phyloP scores from a whole-genome alignment of 805 yeast species.

The Metschnikowia bowlesiae region DNA sequence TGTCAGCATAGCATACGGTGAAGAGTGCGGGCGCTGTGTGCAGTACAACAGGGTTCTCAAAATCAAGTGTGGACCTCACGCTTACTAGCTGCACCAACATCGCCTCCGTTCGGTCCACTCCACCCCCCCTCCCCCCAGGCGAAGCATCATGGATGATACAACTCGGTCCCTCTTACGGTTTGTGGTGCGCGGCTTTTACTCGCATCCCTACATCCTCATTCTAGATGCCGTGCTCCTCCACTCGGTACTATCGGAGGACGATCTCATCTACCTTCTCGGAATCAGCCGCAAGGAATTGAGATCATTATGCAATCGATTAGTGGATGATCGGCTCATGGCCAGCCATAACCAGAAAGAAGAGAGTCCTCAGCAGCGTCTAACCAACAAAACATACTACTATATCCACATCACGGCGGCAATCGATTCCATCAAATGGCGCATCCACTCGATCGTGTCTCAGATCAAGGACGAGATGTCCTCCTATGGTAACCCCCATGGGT shows the following conservation, averaged over 20 bases:
- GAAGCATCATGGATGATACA: constrained; percentile 35
- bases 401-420: constrained; percentile 90
- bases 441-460: constrained; percentile 75
- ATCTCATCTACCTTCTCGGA: constrained; percentile 72
- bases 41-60: not conserved
- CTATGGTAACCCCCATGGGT: constrained; percentile 90
- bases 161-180: constrained; percentile 60
- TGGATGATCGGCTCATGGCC: constrained; percentile 77
- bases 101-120: not conserved
- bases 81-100: not conserved
- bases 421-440: constrained; percentile 94
- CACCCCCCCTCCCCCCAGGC: too few species aligned
- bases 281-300: constrained; percentile 85
- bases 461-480: constrained; percentile 80
- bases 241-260: constrained; percentile 89
- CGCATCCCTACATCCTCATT: constrained; percentile 74
- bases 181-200: constrained; percentile 84
- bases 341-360: constrained; percentile 67
- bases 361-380: constrained; percentile 56
- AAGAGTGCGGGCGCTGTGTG: not conserved
- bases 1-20: not conserved
- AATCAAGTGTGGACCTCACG: not conserved
- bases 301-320: constrained; percentile 69
- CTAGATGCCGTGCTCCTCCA: constrained; percentile 85
- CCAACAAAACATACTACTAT: constrained; percentile 75